phyloP scores from a whole-genome alignment of 345 rosid genomes.

The Angophora floribunda region DNA sequence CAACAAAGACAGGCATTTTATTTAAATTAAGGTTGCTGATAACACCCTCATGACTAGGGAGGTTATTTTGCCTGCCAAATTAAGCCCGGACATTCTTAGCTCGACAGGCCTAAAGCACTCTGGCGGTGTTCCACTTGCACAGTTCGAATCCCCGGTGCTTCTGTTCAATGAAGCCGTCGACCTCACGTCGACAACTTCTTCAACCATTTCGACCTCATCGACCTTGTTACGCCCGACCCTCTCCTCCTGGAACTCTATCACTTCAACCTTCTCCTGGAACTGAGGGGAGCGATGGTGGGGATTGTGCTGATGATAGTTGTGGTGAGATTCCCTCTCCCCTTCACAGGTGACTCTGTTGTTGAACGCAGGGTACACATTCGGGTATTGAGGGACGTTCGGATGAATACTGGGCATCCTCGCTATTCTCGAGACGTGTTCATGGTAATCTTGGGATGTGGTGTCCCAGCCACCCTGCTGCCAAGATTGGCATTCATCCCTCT shows the following conservation, averaged over 20 bases:
- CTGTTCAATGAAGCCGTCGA: constrained; percentile 5
- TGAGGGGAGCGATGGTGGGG: not conserved
- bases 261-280: constrained; percentile 25
- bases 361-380: constrained; percentile 23
- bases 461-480: constrained; percentile 11
- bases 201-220: not conserved
- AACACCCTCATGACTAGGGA: not conserved
- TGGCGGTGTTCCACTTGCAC: constrained; percentile 25
- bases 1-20: constrained; percentile 11
- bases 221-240: not conserved
- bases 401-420: constrained; percentile 16
- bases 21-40: not conserved
- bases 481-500: not conserved
- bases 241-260: constrained; percentile 10
- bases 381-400: constrained; percentile 29
- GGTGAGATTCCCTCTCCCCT: not conserved
- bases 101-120: not conserved
- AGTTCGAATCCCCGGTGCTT: constrained; percentile 18
- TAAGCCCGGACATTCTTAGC: not conserved
- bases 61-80: not conserved
- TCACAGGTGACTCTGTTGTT: constrained; percentile 3
- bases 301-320: not conserved
- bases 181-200: not conserved
- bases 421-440: constrained; percentile 9
- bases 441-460: constrained; percentile 22